Evolutionary conservation across 345 rosid species (phyloP).

Genomic region (Lumnitzera littorea): DNA sequence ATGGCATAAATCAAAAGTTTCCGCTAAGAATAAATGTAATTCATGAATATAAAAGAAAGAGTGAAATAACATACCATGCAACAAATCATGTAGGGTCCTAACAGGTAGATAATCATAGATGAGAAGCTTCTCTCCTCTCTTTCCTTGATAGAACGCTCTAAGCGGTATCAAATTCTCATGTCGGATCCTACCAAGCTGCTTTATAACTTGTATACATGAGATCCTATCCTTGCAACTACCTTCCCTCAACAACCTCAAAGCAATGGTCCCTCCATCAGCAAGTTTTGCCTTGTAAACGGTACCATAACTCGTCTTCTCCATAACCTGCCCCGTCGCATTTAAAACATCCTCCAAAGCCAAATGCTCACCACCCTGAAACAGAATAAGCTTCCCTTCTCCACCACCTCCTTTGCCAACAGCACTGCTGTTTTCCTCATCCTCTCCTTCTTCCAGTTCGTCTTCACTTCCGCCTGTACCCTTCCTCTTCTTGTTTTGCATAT

Average conservation of each 20-base stretch:
- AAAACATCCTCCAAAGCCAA: constrained; percentile 84
- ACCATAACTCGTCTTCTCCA: constrained; percentile 93
- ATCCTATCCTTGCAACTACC: constrained; percentile 84
- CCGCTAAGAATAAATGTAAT: constrained; percentile 1
- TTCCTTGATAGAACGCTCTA: constrained; percentile 97
- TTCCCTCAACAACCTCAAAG: constrained; percentile 88
- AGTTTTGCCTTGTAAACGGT: constrained; percentile 96
- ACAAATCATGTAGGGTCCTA: constrained; percentile 69
- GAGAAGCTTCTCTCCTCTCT: constrained; percentile 95
- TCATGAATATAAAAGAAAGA: not conserved
- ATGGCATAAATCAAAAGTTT: too few relatives aligned
- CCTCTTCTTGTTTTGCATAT: constrained; percentile 79
- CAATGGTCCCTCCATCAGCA: constrained; percentile 87
- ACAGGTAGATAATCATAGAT: constrained; percentile 90
- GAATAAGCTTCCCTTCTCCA: constrained; percentile 76
- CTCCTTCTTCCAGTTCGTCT: constrained; percentile 68
- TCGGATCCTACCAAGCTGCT: constrained; percentile 71
- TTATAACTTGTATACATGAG: constrained; percentile 66
- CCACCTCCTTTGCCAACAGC: constrained; percentile 17
- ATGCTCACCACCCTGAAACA: constrained; percentile 98
- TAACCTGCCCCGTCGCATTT: constrained; percentile 95
- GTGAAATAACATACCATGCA: constrained; percentile 55
- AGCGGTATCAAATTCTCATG: constrained; percentile 88
- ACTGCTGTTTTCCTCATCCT: constrained; percentile 43
- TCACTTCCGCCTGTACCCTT: constrained; percentile 54